A percentile compares a stretch with the other conserved stretches of the same genome.
phyloP scores from a whole-genome alignment of 257 asterid genomes.

The Scutellaria barbata region DNA sequence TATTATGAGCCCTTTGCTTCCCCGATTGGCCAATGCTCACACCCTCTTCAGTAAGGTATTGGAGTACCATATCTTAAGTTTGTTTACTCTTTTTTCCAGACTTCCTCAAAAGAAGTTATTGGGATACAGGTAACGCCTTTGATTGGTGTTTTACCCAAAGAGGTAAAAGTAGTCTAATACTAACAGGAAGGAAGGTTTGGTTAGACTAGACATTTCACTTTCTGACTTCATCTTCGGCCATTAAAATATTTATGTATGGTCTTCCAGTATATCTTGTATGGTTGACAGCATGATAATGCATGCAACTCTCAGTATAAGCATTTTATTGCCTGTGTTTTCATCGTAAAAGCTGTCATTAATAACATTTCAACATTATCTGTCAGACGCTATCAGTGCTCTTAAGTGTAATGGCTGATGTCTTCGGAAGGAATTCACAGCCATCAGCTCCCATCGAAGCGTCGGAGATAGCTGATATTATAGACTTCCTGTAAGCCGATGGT shows the following conservation, averaged over 20 bases:
- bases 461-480: constrained; percentile 83
- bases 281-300: background rate
- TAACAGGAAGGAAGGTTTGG: too few species aligned
- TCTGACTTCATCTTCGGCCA: too few species aligned
- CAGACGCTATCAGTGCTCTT: constrained; percentile 79
- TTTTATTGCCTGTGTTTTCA: background rate
- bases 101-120: too few species aligned
- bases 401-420: constrained; percentile 78
- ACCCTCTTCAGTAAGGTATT: constrained; percentile 84
- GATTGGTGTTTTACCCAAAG: too few species aligned
- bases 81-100: too few species aligned
- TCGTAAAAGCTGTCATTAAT: constrained; percentile 4
- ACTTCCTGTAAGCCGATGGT: constrained; percentile 67
- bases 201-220: too few species aligned
- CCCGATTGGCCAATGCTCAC: constrained; percentile 89
- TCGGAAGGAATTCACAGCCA: constrained; percentile 82
- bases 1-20: constrained; percentile 95
- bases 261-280: too few species aligned
- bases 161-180: too few species aligned
- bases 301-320: background rate
- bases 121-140: too few species aligned
- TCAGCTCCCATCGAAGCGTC: constrained; percentile 76
- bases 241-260: too few species aligned
- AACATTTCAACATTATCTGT: constrained; percentile 16
- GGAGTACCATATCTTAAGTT: background rate